phyloP scores from a whole-genome alignment of 495 filamentous ascomycete species.

The Amphirosellinia nigrospora region DNA sequence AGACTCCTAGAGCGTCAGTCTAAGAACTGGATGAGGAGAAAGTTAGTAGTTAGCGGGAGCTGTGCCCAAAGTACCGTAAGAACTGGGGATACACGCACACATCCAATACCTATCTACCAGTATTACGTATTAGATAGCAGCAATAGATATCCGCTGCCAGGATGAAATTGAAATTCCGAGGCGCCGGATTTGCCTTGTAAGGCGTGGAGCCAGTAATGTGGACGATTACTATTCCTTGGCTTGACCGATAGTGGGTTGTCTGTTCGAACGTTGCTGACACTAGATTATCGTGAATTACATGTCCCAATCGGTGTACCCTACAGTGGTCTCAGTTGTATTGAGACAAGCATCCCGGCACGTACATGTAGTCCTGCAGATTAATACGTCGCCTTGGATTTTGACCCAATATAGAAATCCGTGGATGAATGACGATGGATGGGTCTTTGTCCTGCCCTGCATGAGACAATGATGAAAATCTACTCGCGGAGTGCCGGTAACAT shows the following conservation, averaged over 20 bases:
- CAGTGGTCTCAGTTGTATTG: background rate
- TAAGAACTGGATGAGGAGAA: background rate
- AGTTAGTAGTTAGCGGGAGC: background rate
- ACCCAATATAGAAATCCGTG: conserved; percentile 9
- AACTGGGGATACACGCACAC: background rate
- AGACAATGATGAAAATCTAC: background rate
- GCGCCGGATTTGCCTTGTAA: background rate
- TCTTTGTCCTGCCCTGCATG: background rate
- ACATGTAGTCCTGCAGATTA: background rate
- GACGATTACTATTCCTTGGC: conserved; percentile 25
- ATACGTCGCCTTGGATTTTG: background rate
- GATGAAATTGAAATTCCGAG: conserved; percentile 19
- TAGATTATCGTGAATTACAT: background rate
- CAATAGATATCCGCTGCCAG: background rate
- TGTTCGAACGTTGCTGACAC: conserved; percentile 16
- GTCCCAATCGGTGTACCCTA: background rate
- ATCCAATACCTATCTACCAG: background rate
- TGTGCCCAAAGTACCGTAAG: background rate
- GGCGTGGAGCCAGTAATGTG: conserved; percentile 20
- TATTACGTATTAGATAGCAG: conserved; percentile 8
- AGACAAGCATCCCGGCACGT: conserved; percentile 2
- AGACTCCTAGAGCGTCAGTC: background rate
- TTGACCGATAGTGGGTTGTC: conserved; percentile 11
- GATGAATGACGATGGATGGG: background rate
- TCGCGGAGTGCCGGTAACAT: background rate